Evolutionary conservation across 2,329 filamentous ascomycete genomes (phyloP).

Genomic region (Pseudocercospora musae): DNA sequence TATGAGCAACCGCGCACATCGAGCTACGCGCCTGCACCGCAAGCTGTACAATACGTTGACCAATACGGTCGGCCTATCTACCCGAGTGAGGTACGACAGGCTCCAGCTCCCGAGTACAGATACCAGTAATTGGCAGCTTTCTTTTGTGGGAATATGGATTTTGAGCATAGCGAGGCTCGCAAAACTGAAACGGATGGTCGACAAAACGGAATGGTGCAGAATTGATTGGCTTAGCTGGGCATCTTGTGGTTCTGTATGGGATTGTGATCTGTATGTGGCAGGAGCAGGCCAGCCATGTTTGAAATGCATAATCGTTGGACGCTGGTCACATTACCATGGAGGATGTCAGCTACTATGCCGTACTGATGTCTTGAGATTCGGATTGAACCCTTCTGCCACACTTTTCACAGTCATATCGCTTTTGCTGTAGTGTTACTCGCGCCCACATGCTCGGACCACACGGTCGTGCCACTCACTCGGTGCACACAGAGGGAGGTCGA

Average conservation of each 20-base stretch:
- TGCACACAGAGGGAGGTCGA: not conserved
- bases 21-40: conserved; percentile 15
- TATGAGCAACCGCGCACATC: conserved; percentile 25
- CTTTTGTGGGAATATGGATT: not conserved
- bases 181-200: not conserved
- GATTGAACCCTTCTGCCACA: not conserved
- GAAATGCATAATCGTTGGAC: not conserved
- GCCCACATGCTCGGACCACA: not conserved
- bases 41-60: conserved; percentile 41
- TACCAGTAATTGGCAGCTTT: conserved; percentile 22
- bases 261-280: conserved; percentile 3
- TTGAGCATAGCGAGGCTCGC: conserved; percentile 4
- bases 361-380: not conserved
- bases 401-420: too few species aligned
- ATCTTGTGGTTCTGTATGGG: not conserved
- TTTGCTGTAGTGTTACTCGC: not conserved
- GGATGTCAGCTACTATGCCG: not conserved
- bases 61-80: conserved; percentile 37
- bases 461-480: not conserved
- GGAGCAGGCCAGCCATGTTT: not conserved
- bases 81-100: conserved; percentile 27
- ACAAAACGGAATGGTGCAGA: not conserved
- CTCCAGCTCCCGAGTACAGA: conserved; percentile 25
- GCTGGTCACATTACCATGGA: not conserved
- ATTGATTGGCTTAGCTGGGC: not conserved